These are phyloP conservation scores for Daldinia grandis DNA, from an alignment of 495 filamentous ascomycete species.

Conservation along the genomic window DNA sequence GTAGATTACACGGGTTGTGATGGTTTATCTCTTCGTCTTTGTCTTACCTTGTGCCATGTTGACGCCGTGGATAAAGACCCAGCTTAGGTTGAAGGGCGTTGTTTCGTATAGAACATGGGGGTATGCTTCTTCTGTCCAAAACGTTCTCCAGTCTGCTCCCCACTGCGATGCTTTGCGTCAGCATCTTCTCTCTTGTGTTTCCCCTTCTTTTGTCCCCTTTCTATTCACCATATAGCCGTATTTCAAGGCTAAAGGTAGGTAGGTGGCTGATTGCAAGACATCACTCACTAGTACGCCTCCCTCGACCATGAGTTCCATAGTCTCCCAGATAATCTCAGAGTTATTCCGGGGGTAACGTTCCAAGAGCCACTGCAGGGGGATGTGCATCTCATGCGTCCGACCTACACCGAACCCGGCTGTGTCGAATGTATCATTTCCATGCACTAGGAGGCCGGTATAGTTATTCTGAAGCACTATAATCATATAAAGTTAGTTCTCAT, in stretches of 20 bases:
- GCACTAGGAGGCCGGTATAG: constrained; percentile 28
- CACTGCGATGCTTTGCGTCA: constrained; percentile 5
- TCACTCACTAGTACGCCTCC: constrained; percentile 18
- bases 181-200: neutral
- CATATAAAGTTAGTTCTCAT: neutral
- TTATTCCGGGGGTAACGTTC: constrained; percentile 50
- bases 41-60: constrained; percentile 47
- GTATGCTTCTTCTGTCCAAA: constrained; percentile 30
- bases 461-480: constrained; percentile 42
- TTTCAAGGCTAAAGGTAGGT: neutral
- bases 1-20: neutral
- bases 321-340: constrained; percentile 45
- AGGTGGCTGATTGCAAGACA: neutral
- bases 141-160: constrained; percentile 37
- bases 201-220: neutral
- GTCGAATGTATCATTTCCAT: constrained; percentile 33
- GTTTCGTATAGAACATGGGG: constrained; percentile 27
- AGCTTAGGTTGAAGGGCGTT: constrained; percentile 29
- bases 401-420: constrained; percentile 31
- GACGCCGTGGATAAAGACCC: constrained; percentile 45
- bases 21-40: neutral
- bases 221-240: no score
- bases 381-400: constrained; percentile 45
- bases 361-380: constrained; percentile 60
- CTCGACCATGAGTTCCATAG: constrained; percentile 41